Evolutionary conservation across 805 yeast species (phyloP), one percentile per base, ranked within the genome.

Genomic region (Metschnikowia anglica): DNA sequence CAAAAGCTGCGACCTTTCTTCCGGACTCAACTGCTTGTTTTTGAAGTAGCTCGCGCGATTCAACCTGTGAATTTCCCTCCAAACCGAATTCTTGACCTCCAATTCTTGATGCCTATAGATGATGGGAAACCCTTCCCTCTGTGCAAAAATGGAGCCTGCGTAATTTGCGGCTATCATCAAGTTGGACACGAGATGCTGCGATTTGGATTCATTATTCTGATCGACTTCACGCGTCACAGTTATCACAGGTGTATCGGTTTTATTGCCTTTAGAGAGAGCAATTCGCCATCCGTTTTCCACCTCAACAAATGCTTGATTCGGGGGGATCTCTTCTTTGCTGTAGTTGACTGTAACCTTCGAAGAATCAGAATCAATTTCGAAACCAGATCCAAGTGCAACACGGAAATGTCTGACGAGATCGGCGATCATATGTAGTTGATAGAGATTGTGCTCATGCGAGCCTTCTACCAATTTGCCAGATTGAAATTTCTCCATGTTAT

Each of bases 111-210:
- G 59, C 26, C 74, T 45, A 56, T 71, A 82, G 10, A 85, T 66
- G 9, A 81, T 79, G 2, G 83, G 80, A 8, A 80, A 72, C 0
- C 63, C 53, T 30, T 76, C 63, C 4, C 59, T 49, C 2, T 49
- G 32, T 12, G 83, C 76, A 51, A 69, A 74, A 2, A 60, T 45
- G 1, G 85, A 85, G 1, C 80, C 71, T 3, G 82, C 63, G n/a
- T 73, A 65, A 58, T 88, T 89, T 1, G 93, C 88, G 34, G 78
- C 64, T 18, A 90, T 75, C 99, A 91, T 91, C 37, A 85, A 60
- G 58, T 91, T 95, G 0, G 91, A 75, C 2, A 91, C 97, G 19
- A 91, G 67, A 2, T 70, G 55, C 29, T 78, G 80, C 0, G 96
- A 81, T 26, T 70, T 64, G 0, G 80, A 60, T 28, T 48, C 50